Conservation (phyloP, 441 rosid genomes). For the Gossypium schwendimanii region DNA sequence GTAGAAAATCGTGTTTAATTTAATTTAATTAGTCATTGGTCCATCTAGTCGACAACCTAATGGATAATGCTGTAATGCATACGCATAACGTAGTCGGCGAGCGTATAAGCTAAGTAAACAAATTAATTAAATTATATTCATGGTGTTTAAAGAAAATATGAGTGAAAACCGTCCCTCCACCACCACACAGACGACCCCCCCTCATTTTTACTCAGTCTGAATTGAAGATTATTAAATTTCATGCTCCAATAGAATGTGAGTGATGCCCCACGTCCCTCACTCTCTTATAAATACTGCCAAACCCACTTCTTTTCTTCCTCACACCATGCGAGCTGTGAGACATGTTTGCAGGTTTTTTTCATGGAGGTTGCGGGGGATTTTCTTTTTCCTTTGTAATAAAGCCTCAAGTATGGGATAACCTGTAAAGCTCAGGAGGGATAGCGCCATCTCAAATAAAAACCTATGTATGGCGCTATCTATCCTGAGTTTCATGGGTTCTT, state of each 20-base stretch:
- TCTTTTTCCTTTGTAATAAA: not conserved
- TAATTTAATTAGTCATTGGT: not conserved
- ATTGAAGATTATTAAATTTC: not conserved
- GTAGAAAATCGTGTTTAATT: not conserved
- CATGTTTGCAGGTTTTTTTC: not conserved
- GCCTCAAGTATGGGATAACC: constrained; percentile 33
- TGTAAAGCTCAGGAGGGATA: constrained; percentile 76
- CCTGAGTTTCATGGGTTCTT: constrained; percentile 54
- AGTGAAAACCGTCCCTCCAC: constrained; percentile 8
- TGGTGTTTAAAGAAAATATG: too few species aligned
- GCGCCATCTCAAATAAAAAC: constrained; percentile 31
- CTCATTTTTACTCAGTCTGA: too few species aligned
- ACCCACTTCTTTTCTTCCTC: not conserved
- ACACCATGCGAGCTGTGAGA: constrained; percentile 13
- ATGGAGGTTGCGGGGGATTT: not conserved
- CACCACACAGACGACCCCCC: too few species aligned
- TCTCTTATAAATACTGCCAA: constrained; percentile 31
- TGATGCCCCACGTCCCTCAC: not conserved
- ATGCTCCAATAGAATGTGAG: constrained; percentile 2
- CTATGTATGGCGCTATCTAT: constrained; percentile 47
- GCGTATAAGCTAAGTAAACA: not conserved
- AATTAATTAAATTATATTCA: not conserved
- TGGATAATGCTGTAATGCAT: not conserved
- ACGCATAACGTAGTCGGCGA: constrained; percentile 11
- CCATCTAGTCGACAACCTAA: not conserved